Conservation (phyloP, 176 grass and related monocot genomes). For the Oryza meridionalis region DNA sequence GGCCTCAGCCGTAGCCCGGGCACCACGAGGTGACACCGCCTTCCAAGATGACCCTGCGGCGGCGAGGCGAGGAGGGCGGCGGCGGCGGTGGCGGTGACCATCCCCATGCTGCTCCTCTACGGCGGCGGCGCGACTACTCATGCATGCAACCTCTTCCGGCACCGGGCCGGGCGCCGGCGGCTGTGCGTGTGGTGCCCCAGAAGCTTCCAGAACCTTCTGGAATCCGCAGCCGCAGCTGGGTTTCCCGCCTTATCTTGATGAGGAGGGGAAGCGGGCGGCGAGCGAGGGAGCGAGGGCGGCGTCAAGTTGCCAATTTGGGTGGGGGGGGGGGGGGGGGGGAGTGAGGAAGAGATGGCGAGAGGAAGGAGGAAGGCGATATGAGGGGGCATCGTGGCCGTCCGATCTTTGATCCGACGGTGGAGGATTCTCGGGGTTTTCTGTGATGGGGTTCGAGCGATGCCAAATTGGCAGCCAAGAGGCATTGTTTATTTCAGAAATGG, state of each 20-base stretch:
- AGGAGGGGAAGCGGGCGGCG: background rate
- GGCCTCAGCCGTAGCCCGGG: constrained; percentile 40
- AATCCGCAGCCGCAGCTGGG: too few species aligned
- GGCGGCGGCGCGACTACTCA: constrained; percentile 64
- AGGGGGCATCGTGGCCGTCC: background rate
- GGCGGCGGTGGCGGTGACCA: constrained; percentile 40
- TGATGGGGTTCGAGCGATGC: background rate
- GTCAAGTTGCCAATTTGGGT: constrained; percentile 22
- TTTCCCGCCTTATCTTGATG: constrained; percentile 55
- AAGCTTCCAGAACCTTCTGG: constrained; percentile 34
- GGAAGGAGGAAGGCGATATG: background rate
- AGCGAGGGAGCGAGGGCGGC: background rate
- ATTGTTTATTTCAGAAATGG: background rate
- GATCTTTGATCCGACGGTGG: background rate
- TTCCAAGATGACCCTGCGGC: background rate
- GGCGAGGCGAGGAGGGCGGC: constrained; percentile 39
- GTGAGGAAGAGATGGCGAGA: background rate
- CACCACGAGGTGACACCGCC: background rate
- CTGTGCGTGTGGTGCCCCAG: too few species aligned
- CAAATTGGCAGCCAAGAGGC: background rate
- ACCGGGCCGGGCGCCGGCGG: background rate
- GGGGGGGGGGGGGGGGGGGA: background rate
- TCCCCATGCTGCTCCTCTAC: constrained; percentile 53
- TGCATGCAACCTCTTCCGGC: constrained; percentile 56
- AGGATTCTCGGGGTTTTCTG: background rate